Evolutionary conservation across 345 rosid genomes (phyloP).

Genomic region (Moricandia arvensis): DNA sequence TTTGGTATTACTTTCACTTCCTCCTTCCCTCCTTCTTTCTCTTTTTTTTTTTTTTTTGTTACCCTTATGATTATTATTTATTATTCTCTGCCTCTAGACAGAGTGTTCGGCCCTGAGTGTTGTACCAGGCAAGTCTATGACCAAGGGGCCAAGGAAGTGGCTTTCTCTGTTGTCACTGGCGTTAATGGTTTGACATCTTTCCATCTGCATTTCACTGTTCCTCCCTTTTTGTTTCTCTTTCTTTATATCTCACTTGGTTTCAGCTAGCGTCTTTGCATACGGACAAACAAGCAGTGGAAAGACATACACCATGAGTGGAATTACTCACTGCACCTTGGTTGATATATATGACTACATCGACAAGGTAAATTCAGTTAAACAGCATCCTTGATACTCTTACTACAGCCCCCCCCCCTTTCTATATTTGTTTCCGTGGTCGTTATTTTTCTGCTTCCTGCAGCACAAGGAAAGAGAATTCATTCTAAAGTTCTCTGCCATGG

Average conservation of each 20-base stretch:
- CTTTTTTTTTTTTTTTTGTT: neutral
- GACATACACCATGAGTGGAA: constrained; percentile 88
- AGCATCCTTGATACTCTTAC: neutral
- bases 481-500: constrained; percentile 88
- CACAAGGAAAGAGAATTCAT: constrained; percentile 79
- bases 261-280: constrained; percentile 97
- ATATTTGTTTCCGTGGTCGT: neutral
- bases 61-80: neutral
- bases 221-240: neutral
- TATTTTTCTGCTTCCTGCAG: constrained; percentile 38
- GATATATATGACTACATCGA: constrained; percentile 79
- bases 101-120: constrained; percentile 72
- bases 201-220: constrained; percentile 37
- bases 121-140: constrained; percentile 72
- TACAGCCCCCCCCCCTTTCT: constrained; percentile 5
- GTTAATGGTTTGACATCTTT: constrained; percentile 47
- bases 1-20: constrained; percentile 65
- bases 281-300: constrained; percentile 99
- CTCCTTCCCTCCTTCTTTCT: constrained; percentile 20
- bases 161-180: constrained; percentile 82
- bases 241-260: constrained; percentile 26
- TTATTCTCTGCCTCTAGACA: constrained; percentile 51
- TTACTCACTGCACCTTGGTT: constrained; percentile 67
- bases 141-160: constrained; percentile 83
- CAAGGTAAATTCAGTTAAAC: constrained; percentile 45